Conservation (phyloP, 2,329 filamentous ascomycete species). For the Stemphylium beticola region DNA sequence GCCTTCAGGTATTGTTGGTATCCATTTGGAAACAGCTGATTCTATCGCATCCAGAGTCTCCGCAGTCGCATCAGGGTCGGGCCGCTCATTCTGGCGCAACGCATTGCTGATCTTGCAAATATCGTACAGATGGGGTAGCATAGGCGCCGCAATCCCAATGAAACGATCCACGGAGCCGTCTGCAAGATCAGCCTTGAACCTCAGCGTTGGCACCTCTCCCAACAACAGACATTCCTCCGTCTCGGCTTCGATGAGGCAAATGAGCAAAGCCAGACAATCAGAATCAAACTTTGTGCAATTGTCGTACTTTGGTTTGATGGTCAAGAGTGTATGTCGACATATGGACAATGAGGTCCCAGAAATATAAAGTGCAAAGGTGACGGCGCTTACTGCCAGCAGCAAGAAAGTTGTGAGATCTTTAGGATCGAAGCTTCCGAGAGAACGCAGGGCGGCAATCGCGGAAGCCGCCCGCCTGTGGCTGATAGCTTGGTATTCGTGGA, state of each 20-base stretch:
- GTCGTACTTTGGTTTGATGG: constrained; percentile 6
- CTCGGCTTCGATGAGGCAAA: constrained; percentile 6
- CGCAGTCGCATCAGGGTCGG: neutral
- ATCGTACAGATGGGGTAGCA: constrained; percentile 7
- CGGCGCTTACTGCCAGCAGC: constrained; percentile 7
- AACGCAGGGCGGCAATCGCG: constrained; percentile 5
- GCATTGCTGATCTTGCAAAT: neutral
- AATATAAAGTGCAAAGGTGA: constrained; percentile 9
- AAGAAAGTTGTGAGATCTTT: constrained; percentile 1
- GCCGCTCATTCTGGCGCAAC: constrained; percentile 2
- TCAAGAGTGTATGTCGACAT: constrained; percentile 2
- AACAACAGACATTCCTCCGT: constrained; percentile 4
- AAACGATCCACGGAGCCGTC: constrained; percentile 6
- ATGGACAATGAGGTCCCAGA: constrained; percentile 4
- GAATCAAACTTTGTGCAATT: neutral
- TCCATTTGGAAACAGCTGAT: constrained; percentile 1
- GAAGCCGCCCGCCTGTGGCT: constrained; percentile 8
- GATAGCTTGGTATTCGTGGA: neutral
- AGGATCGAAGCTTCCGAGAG: neutral
- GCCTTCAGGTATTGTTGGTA: neutral
- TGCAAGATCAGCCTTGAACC: neutral
- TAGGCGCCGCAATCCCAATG: constrained; percentile 6
- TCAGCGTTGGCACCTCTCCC: constrained; percentile 6
- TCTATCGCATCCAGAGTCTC: constrained; percentile 2
- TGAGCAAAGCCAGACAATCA: constrained; percentile 4